A percentile compares a stretch with the other conserved stretches of the same genome.
These are phyloP conservation scores for Coniochaeta pulveracea DNA, from an alignment of 2,329 filamentous ascomycete genomes.

Conservation along the genomic window DNA sequence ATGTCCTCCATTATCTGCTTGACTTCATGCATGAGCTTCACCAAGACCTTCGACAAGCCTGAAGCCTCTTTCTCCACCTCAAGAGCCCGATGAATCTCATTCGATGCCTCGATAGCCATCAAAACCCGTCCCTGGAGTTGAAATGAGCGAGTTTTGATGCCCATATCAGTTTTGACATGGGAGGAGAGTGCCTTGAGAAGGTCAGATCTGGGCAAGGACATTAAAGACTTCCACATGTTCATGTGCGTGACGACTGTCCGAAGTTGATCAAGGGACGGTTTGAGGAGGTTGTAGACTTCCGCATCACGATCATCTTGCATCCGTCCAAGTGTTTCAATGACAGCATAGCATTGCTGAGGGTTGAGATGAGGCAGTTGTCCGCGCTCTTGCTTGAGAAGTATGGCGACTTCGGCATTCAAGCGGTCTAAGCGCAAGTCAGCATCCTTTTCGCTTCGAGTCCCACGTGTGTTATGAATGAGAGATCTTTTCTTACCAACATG, in stretches of 20 bases:
- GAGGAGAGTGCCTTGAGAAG: not conserved
- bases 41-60: not conserved
- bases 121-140: not conserved
- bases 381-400: not conserved
- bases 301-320: not conserved
- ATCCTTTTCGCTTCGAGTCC: too few relatives aligned
- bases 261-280: not conserved
- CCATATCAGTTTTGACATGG: not conserved
- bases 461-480: too few relatives aligned
- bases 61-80: conserved; percentile 4
- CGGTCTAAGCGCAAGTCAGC: too few relatives aligned
- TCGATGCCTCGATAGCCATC: not conserved
- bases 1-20: not conserved
- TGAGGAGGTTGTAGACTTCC: not conserved
- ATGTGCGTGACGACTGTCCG: not conserved
- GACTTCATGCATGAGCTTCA: not conserved
- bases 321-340: not conserved
- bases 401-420: not conserved
- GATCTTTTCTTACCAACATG: too few relatives aligned
- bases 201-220: not conserved
- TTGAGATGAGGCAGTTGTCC: not conserved
- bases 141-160: not conserved
- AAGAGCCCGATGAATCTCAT: conserved; percentile 4
- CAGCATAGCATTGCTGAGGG: not conserved
- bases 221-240: not conserved